Evolutionary conservation across 2,329 filamentous ascomycete genomes (phyloP).

Genomic region (Monosporascus sp.): DNA sequence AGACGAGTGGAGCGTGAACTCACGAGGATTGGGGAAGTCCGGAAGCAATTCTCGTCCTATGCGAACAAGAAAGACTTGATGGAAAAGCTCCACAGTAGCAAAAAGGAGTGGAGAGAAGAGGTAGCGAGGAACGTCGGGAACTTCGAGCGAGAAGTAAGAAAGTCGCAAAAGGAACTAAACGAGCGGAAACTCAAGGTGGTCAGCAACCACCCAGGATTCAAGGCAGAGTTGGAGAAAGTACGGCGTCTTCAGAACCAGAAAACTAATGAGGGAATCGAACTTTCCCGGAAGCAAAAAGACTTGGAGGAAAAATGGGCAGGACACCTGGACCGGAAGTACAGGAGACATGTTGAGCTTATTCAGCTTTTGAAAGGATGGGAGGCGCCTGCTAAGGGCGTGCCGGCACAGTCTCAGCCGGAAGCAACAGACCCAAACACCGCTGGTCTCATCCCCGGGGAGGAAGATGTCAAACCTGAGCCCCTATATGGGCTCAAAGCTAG

Average conservation of each 20-base stretch:
- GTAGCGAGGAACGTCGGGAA: not conserved
- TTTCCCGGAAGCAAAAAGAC: too few relatives aligned
- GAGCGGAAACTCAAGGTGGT: not conserved
- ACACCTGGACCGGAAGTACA: not conserved
- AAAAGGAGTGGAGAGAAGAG: not conserved
- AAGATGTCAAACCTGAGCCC: not conserved
- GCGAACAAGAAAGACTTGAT: not conserved
- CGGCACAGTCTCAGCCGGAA: not conserved
- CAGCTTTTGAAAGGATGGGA: not conserved
- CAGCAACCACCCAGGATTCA: not conserved
- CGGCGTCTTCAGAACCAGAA: too few relatives aligned
- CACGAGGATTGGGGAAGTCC: not conserved
- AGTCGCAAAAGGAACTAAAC: not conserved
- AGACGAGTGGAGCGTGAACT: not conserved
- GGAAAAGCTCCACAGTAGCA: not conserved
- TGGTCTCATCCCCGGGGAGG: not conserved
- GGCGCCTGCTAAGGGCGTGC: not conserved
- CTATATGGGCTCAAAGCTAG: not conserved
- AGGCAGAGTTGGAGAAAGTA: too few relatives aligned
- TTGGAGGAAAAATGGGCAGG: too few relatives aligned
- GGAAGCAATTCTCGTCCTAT: not conserved
- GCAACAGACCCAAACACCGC: not conserved
- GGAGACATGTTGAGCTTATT: not conserved
- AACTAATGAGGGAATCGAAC: too few relatives aligned
- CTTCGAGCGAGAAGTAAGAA: not conserved